Evolutionary conservation across 73 alveolate species (phyloP).

Genomic region (Paramecium primaurelia): DNA sequence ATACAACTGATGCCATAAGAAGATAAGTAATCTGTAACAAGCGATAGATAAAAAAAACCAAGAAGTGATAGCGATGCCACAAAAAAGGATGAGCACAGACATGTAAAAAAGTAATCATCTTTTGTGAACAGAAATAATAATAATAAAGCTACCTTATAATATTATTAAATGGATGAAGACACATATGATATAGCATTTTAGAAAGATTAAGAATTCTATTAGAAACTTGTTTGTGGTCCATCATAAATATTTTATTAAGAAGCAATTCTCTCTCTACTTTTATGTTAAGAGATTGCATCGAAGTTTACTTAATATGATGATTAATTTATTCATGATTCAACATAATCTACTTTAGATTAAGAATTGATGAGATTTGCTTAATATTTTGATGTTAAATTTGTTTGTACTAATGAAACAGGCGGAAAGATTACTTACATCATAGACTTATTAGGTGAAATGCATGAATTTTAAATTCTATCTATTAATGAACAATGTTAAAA

Average conservation of each 20-base stretch:
- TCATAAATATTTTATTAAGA: background rate
- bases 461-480: background rate
- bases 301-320: background rate
- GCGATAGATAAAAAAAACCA: background rate
- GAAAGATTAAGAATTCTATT: slow-evolving; percentile 13
- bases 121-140: background rate
- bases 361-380: slow-evolving; percentile 15
- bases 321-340: background rate
- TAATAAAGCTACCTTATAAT: background rate
- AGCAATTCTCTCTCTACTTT: background rate
- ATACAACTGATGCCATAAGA: background rate
- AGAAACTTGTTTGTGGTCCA: background rate
- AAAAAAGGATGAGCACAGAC: background rate
- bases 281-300: slow-evolving; percentile 1
- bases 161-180: background rate
- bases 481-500: background rate
- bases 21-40: background rate
- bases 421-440: background rate
- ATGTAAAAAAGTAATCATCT: background rate
- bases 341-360: background rate
- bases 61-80: slow-evolving; percentile 33
- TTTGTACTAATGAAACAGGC: background rate
- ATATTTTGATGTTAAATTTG: slow-evolving; percentile 16
- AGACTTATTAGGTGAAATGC: background rate
- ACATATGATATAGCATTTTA: background rate